Percentiles rank a stretch among this genome's conserved stretches.
Evolutionary conservation across 805 yeast genomes (phyloP).

Genomic region (Suhomyces sp.): DNA sequence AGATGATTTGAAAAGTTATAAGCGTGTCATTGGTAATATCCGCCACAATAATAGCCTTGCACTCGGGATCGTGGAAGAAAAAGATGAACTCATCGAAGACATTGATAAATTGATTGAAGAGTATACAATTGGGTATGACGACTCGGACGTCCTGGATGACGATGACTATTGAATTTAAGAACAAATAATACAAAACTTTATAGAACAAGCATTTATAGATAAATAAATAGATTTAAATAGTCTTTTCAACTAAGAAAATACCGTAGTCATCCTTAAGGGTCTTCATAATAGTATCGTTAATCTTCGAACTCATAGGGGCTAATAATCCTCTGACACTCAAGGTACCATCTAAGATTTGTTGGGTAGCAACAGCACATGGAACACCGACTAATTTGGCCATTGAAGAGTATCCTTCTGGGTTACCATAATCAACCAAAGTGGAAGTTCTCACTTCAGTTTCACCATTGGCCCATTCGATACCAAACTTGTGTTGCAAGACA

Average conservation of each 20-base stretch:
- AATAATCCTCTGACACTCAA: constrained; percentile 76
- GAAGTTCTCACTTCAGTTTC: constrained; percentile 88
- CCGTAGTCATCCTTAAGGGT: constrained; percentile 87
- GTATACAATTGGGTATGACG: constrained; percentile 52
- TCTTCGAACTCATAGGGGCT: constrained; percentile 91
- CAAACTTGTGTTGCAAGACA: constrained; percentile 95
- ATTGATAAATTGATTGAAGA: constrained; percentile 43
- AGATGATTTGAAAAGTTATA: constrained; percentile 28
- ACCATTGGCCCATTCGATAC: constrained; percentile 96
- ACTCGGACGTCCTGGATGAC: constrained; percentile 37
- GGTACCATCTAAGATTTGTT: constrained; percentile 81
- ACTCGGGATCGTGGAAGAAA: constrained; percentile 42
- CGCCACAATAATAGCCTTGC: constrained; percentile 11
- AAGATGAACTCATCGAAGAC: constrained; percentile 53
- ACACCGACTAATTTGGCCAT: constrained; percentile 99
- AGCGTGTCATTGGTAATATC: constrained; percentile 22
- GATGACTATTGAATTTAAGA: not conserved
- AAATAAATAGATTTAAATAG: constrained; percentile 1
- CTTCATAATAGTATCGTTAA: constrained; percentile 88
- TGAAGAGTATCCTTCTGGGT: constrained; percentile 83
- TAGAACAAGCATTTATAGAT: not conserved
- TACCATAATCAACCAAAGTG: constrained; percentile 92
- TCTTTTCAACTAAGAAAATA: constrained; percentile 77
- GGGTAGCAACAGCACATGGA: constrained; percentile 95
- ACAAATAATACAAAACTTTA: not conserved